Evolutionary conservation across 2,329 filamentous ascomycete genomes (phyloP).

Genomic region (Ophiostoma novo-ulmi): DNA sequence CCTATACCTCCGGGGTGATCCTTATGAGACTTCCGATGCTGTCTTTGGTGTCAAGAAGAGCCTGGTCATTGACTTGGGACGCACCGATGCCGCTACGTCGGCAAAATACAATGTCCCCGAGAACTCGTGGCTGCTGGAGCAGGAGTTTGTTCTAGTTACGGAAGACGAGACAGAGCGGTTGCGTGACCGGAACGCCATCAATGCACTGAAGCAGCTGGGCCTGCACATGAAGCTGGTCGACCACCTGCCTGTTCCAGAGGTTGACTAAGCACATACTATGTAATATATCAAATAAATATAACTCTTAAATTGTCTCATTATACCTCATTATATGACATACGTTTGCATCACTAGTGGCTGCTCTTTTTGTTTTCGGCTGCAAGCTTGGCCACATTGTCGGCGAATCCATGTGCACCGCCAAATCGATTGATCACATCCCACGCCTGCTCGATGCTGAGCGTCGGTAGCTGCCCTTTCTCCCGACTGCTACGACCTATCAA

Average conservation of each 20-base stretch:
- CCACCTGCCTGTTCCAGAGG: conserved; percentile 69
- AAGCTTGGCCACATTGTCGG: conserved; percentile 43
- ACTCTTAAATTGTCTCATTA: background rate
- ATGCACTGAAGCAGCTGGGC: conserved; percentile 63
- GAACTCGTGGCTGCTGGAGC: conserved; percentile 58
- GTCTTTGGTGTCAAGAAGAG: conserved; percentile 85
- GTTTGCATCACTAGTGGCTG: conserved; percentile 14
- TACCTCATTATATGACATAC: background rate
- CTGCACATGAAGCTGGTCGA: conserved; percentile 67
- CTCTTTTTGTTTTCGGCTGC: conserved; percentile 18
- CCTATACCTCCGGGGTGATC: conserved; percentile 70
- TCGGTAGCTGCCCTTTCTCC: conserved; percentile 24
- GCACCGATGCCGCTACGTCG: conserved; percentile 49
- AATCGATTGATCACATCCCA: conserved; percentile 44
- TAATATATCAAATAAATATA: background rate
- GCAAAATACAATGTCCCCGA: conserved; percentile 59
- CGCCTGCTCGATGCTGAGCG: conserved; percentile 30
- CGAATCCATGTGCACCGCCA: conserved; percentile 53
- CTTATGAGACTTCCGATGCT: conserved; percentile 76
- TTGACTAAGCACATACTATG: conserved; percentile 37
- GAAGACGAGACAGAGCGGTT: conserved; percentile 63
- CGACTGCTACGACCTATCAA: conserved; percentile 60
- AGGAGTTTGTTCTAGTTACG: conserved; percentile 74
- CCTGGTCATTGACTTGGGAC: conserved; percentile 60
- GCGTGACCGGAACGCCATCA: conserved; percentile 58